Evolutionary conservation across 78 protist species (phyloP).

Genomic region (Dictyostelium purpureum): DNA sequence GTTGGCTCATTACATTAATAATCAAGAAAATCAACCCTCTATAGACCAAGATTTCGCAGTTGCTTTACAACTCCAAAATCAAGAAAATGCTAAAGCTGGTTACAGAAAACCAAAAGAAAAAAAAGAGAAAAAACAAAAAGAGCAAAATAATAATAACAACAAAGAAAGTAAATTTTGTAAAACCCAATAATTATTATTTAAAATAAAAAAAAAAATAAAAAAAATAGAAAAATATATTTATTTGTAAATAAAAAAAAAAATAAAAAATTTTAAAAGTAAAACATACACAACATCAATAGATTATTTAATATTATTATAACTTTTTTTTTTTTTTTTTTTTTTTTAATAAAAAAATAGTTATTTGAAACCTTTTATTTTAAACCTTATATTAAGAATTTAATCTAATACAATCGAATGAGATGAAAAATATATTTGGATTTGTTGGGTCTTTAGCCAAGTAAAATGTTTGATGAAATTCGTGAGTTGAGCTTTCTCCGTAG

Average conservation of each 20-base stretch:
- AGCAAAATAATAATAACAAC: background rate
- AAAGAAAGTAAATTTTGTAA: conserved; percentile 19
- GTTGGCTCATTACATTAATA: conserved; percentile 26
- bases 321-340: background rate
- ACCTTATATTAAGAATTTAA: conserved; percentile 16
- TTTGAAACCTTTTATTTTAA: background rate
- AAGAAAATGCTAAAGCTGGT: background rate
- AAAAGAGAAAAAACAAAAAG: conserved; percentile 8
- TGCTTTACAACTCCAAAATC: conserved; percentile 46
- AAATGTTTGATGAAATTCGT: conserved; percentile 57
- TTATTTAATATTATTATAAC: too few relatives aligned
- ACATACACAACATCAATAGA: too few relatives aligned
- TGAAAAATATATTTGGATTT: conserved; percentile 9
- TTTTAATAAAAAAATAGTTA: background rate
- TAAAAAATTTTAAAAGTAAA: too few relatives aligned
- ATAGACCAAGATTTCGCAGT: conserved; percentile 26
- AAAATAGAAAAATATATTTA: too few relatives aligned
- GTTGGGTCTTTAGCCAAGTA: conserved; percentile 37
- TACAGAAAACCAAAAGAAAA: background rate
- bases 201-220: too few relatives aligned
- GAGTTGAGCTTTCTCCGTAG: background rate
- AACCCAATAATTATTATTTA: conserved; percentile 31
- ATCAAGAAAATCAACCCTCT: background rate
- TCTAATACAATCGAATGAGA: conserved; percentile 51
- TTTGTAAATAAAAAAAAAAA: too few relatives aligned